phyloP scores from a whole-genome alignment of 306 rosid species.

The Vigna angularis region DNA sequence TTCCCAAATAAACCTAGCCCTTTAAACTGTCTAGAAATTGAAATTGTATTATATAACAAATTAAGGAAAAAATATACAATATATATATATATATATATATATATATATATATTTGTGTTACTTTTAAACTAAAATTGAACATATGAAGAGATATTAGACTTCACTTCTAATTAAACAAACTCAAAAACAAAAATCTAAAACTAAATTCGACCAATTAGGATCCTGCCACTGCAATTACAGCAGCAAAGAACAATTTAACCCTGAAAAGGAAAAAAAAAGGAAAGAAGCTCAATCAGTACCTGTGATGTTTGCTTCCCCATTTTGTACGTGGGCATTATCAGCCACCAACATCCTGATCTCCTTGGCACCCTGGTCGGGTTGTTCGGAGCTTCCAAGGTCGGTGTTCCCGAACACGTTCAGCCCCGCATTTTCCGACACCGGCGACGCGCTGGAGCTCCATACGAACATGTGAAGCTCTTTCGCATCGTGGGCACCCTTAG shows the following conservation, averaged over 20 bases:
- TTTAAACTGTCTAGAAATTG: no score
- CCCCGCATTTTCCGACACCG: conserved; percentile 75
- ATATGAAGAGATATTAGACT: no score
- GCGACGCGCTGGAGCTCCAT: conserved; percentile 87
- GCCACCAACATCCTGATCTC: conserved; percentile 90
- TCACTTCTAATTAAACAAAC: not conserved
- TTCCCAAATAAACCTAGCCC: no score
- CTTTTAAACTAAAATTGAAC: no score
- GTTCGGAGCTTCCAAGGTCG: conserved; percentile 60
- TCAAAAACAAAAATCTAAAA: no score
- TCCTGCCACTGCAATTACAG: not conserved
- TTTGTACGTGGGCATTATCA: conserved; percentile 67
- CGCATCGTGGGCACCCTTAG: conserved; percentile 56
- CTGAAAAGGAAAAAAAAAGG: not conserved
- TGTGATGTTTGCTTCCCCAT: conserved; percentile 64
- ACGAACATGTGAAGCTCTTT: conserved; percentile 92
- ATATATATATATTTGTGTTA: no score
- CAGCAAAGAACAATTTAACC: not conserved
- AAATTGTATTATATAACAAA: no score
- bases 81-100: no score
- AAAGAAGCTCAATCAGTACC: conserved; percentile 42
- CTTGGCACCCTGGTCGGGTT: conserved; percentile 83
- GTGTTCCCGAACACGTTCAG: conserved; percentile 66
- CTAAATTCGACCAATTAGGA: not conserved
- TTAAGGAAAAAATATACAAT: no score